These are phyloP conservation scores for Diutina scorzettiae DNA, from an alignment of 1,139 yeast genomes.

Conservation along the genomic window DNA sequence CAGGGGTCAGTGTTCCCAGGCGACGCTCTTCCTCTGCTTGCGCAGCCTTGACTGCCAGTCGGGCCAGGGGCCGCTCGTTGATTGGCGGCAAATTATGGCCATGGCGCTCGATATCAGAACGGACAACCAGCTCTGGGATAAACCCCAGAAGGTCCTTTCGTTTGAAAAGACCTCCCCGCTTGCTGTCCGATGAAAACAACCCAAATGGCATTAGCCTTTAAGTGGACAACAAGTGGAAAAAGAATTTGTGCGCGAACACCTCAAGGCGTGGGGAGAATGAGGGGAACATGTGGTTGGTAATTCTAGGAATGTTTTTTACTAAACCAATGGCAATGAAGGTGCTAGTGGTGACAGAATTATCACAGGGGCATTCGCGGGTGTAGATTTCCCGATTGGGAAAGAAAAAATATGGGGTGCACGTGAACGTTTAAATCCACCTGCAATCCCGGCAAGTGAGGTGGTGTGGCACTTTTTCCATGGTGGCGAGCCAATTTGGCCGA, in stretches of 20 bases:
- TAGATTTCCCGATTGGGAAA: not conserved
- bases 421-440: too few relatives aligned
- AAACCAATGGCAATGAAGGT: too few relatives aligned
- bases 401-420: too few relatives aligned
- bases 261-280: too few relatives aligned
- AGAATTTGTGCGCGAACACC: not conserved
- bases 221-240: not conserved
- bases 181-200: constrained; percentile 3
- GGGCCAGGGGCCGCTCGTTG: not conserved
- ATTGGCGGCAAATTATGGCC: not conserved
- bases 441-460: too few relatives aligned
- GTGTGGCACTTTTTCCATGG: too few relatives aligned
- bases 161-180: constrained; percentile 5
- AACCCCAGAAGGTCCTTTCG: constrained; percentile 6
- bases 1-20: not conserved
- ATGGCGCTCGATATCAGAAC: constrained; percentile 2
- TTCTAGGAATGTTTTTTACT: too few relatives aligned
- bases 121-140: constrained; percentile 6
- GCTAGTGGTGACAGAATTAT: too few relatives aligned
- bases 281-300: too few relatives aligned
- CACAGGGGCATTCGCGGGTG: too few relatives aligned
- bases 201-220: not conserved
- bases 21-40: not conserved
- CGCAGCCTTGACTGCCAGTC: not conserved
- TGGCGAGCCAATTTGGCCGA: too few relatives aligned